phyloP scores from a whole-genome alignment of 176 grass and related monocot species.

The Phragmites australis region DNA sequence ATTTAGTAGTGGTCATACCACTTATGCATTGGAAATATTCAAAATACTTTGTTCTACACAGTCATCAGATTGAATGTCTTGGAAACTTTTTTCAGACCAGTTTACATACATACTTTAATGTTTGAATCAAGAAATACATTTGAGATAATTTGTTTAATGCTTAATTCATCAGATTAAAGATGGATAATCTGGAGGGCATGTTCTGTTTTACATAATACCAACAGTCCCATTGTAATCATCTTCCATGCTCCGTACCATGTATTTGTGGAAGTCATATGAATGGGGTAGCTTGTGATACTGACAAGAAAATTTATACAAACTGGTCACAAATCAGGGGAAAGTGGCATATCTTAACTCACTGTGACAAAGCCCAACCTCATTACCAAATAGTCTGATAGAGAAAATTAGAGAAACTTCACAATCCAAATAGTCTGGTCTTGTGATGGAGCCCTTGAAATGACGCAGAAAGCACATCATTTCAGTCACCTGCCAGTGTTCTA shows the following conservation, averaged over 20 bases:
- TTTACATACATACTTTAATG: background rate
- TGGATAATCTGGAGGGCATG: background rate
- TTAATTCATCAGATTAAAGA: background rate
- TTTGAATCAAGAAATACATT: background rate
- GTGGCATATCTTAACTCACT: constrained; percentile 45
- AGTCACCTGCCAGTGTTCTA: too few species aligned
- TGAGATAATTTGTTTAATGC: constrained; percentile 4
- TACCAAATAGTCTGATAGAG: constrained; percentile 70
- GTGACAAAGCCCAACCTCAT: constrained; percentile 75
- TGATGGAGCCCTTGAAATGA: too few species aligned
- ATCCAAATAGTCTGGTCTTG: too few species aligned
- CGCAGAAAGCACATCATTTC: too few species aligned
- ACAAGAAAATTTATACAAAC: constrained; percentile 20
- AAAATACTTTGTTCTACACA: background rate
- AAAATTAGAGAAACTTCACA: constrained; percentile 7
- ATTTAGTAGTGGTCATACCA: background rate
- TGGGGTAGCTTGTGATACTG: constrained; percentile 71
- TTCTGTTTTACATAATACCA: constrained; percentile 65
- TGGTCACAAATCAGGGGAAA: constrained; percentile 15
- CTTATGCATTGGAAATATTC: background rate
- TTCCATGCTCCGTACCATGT: constrained; percentile 89
- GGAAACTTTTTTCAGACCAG: background rate
- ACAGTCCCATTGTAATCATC: constrained; percentile 77
- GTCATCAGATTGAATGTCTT: background rate
- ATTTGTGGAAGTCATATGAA: constrained; percentile 86